phyloP scores from a whole-genome alignment of 148 eudicot species.

The Rhododendron ferrugineum region DNA sequence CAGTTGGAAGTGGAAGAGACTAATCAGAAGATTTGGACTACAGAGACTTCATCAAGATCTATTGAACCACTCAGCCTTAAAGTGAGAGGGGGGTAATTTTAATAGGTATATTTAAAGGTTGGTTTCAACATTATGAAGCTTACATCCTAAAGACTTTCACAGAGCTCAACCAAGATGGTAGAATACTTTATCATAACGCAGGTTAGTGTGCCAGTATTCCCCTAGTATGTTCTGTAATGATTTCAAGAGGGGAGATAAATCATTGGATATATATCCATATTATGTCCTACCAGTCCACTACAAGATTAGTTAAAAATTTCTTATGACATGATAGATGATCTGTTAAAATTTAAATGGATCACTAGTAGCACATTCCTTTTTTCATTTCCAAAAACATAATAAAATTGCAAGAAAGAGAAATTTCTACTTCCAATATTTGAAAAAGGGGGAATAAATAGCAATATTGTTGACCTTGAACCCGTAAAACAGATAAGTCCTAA shows the following conservation, averaged over 20 bases:
- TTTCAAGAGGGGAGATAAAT: background rate
- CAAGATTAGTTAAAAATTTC: background rate
- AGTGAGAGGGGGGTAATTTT: background rate
- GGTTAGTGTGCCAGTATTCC: background rate
- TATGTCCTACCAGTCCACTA: background rate
- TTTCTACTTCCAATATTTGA: background rate
- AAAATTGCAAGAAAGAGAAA: background rate
- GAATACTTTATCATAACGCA: background rate
- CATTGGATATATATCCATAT: background rate
- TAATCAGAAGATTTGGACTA: too few relatives aligned
- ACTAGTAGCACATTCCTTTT: background rate
- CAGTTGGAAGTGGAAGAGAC: too few relatives aligned
- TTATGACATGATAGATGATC: background rate
- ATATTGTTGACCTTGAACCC: conserved; percentile 3
- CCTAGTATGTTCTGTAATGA: background rate
- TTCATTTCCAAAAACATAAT: background rate
- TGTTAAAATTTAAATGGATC: background rate
- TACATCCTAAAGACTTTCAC: background rate
- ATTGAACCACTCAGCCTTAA: too few relatives aligned
- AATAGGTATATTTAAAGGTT: background rate
- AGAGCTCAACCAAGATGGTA: background rate
- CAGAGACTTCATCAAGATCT: too few relatives aligned
- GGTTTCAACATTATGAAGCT: background rate
- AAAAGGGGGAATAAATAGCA: conserved; percentile 1
- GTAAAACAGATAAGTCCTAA: background rate